Evolutionary conservation across 2,329 filamentous ascomycete genomes (phyloP), one percentile per base, ranked within the genome.

Genomic region (Aspergillus niger): DNA sequence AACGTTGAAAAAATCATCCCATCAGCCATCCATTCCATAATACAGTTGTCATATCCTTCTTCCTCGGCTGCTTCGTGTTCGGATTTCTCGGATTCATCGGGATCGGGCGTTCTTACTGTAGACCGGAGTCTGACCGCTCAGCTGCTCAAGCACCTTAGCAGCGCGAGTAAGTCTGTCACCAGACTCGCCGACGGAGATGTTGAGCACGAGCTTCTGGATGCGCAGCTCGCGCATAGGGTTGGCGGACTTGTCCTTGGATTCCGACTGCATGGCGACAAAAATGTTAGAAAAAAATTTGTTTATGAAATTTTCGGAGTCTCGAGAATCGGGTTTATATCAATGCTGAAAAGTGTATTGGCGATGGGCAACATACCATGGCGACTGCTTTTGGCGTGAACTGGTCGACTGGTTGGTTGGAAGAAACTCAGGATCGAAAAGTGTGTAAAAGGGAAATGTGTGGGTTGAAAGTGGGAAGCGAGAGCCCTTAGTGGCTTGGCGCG

Each of bases 161-260:
- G 95, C 95, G 90, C 95, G 91, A 76, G 95, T 99, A 81, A 99
- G 90, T 89, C 95, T 96, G 86, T 99, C 95, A 91, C 95, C 95
- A 90, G 94, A 98, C 88, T 99, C 95, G 85, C 95, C 95, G 77
- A 99, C 95, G 75, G 91, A 97, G 85, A 97, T 97, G 90, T 97
- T 97, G 81, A 97, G 91, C 83, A 97, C 93, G 82, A 97, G 91
- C 88, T 97, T 97, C 86, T 96, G 92, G 85, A 97, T 95, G 86
- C 92, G 92, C 81, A 98, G 91, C 86, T 99, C 94, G 86, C 93
- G 91, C 95, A 99, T 99, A 86, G 95, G 94, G 89, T 99, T 99
- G 82, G 86, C 85, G 81, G 86, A 81, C 88, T 98, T 97, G 77
- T 87, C 84, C 77, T 82, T 84, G 77, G 78, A 77, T 81, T 94